Base-by-base conservation (phyloP, 2,329 filamentous ascomycete species). In the Trichoderma sp. region DNA sequence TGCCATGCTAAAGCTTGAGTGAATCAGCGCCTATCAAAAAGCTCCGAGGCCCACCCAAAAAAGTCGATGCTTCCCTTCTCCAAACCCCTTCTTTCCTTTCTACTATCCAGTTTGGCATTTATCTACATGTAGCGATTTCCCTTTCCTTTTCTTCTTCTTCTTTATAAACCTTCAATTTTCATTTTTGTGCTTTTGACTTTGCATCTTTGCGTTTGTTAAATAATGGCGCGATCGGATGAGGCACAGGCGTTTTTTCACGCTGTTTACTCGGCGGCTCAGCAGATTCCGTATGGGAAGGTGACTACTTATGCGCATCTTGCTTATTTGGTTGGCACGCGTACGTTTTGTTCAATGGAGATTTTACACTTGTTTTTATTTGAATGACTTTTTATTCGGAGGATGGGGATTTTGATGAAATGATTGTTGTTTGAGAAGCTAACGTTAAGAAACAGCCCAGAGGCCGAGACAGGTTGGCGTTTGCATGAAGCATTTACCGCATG, bases 271-370 rank as follows among this genome's bases (percentile, higher is more conserved):
- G 93, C 94, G 16, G 88, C 97, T 4, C 92, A 95, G 79, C 89
- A 97, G 78, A 92, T 98, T 37, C 95, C 96, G 0, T 77, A 80
- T 10, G 95, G 95, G 71, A 91, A 87, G 77, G 94, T 97, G 53
- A 97, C 94, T 1, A 92, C 88, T 58, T 98, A 98, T 77, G 93
- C 92, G 2, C 91, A 94, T 77, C 93, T 94, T 72, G 92, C 91
- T 49, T 83, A 81, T 70, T 83, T 94, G 5, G 81, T 94, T 10
- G 92, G 91, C 56, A 92, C 88, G 47, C 92, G 92, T 94, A 81
- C 76, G 87, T 81, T 40, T 35, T 35, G 10, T 11, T 11, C 10
- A 2, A 11, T 35, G 33, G 29, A 8, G 4, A 31, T 35, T 35
- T 11, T 13, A 10, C 10, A 35, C 1, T 35, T 10, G 8, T 35